Evolutionary conservation across 176 grass and related monocot species (phyloP), one percentile per base, ranked within the genome.

Genomic region (Thinopyrum elongatum): DNA sequence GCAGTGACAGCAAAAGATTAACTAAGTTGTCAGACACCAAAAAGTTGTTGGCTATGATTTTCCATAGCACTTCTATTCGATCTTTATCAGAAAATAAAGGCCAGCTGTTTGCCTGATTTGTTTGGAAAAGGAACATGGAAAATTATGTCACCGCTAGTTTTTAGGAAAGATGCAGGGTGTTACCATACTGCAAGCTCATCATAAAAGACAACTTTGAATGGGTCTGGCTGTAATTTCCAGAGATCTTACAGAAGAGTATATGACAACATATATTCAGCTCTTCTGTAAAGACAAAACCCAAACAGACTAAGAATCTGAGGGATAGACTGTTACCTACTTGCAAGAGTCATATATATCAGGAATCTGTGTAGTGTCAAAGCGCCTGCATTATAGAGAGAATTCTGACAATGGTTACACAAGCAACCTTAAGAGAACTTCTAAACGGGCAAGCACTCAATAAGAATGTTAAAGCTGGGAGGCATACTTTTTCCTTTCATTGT

Each of bases 271-370:
- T 25, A 65, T 51, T 58, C 39, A 49, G 58, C 36, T 70, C 63
- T 28, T 82, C 38, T 64, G 7, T 59, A 29, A 90, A 78, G 19
- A 53, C 29, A 81, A 81, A 78, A 72, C 4, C 16, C 39, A 82
- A 16, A 82, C 60, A 77, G 16, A 22, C 38, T 28, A 65, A 57
- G 10, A 49, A 85, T 86, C 35, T 78, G 78, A 88, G 66, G 55
- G 33, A 53, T 11, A 72, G 28, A 78, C 74, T 73, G 82, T 72
- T 69, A 97, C 95, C 81, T 89, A 98, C 95, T 98, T 98, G 95
- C 93, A 98, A 92, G 95, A 98, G 77, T 98, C 95, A 79, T 98
- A 98, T 70, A 95, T 87, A 87, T 93, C 95, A 75, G 95, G 93
- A 81, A 98, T 95, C 78, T 98, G 95, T 10, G 95, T 94, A 82